Base-by-base conservation (phyloP, 805 yeast genomes). In the Starmerella floricola region DNA sequence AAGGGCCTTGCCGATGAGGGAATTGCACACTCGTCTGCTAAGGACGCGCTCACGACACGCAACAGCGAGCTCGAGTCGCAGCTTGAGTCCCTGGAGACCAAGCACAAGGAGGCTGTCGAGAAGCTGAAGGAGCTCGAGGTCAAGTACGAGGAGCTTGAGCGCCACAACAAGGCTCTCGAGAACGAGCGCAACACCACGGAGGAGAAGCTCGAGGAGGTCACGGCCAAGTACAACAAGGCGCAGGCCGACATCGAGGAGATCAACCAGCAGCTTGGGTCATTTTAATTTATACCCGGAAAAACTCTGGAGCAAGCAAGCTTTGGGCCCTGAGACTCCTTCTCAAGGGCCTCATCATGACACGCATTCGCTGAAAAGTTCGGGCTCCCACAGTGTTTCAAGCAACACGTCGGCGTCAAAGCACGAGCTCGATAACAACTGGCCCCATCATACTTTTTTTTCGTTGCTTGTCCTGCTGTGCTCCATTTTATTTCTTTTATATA, bases 221-320 rank as follows among this genome's bases (percentile, higher is more conserved):
- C 79, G 54, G 78, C 72, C 60, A 79, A 87, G 68, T 79, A 85
- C 74, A 69, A 71, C 61, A 72, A 76, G 53, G 88, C 95, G 52
- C 81, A 84, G 73, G 76, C 82, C 54, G 98, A 91, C 68, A 75
- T 91, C 69, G 97, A 91, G 57, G 95, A 87, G 69, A 87, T 91
- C 69, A 79, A 86, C 64, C 85, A 86, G 62, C 95, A 93, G 70
- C 79, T 91, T 66, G 97, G 91, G 68, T 76, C 62, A 42, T 57
- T 66, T 51, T 65, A 33, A n/a, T 28, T 6, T n/a, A 16, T 32
- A 16, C 35, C 18, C 10, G 8, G 59, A 53, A n/a, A 6, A 18
- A 23, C 26, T 8, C 26, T 8, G 10, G 26, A 23, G 10, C 26
- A 23, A n/a, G n/a, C n/a, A n/a, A n/a, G n/a, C n/a, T n/a, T n/a